Conservation (phyloP, 805 yeast genomes). For the Pichia cabralensis region DNA sequence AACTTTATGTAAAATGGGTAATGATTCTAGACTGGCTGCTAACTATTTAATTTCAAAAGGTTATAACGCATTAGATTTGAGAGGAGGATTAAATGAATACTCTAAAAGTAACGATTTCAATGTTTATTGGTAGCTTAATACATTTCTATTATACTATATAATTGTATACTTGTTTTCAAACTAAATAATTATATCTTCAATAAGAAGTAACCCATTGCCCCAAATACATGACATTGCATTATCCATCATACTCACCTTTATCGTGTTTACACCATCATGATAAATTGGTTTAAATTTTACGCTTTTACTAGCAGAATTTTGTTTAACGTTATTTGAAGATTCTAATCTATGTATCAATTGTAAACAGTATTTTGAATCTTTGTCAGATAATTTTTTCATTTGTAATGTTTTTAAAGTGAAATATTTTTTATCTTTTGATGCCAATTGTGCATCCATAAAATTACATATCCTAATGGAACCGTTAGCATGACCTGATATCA, state of each 20-base stretch:
- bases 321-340: too few species aligned
- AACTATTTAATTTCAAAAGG: conserved; percentile 41
- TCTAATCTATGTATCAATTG: conserved; percentile 18
- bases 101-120: conserved; percentile 13
- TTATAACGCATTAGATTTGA: conserved; percentile 51
- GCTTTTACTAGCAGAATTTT: too few species aligned
- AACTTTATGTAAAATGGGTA: conserved; percentile 80
- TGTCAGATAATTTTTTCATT: conserved; percentile 12
- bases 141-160: conserved; percentile 3
- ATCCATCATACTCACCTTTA: conserved; percentile 2
- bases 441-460: too few species aligned
- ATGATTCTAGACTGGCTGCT: conserved; percentile 80
- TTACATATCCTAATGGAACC: conserved; percentile 14
- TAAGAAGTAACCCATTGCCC: conserved; percentile 22
- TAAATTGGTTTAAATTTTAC: too few species aligned
- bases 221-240: conserved; percentile 18
- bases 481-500: conserved; percentile 12
- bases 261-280: conserved; percentile 10
- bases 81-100: conserved; percentile 53
- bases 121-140: conserved; percentile 24
- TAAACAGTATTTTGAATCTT: conserved; percentile 14
- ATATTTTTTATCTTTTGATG: too few species aligned
- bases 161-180: conserved; percentile 17
- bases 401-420: conserved; percentile 18
- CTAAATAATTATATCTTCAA: conserved; percentile 17